These are phyloP conservation scores for Neopestalotiopsis clavispora DNA, from an alignment of 2,329 filamentous ascomycete species.

Conservation along the genomic window DNA sequence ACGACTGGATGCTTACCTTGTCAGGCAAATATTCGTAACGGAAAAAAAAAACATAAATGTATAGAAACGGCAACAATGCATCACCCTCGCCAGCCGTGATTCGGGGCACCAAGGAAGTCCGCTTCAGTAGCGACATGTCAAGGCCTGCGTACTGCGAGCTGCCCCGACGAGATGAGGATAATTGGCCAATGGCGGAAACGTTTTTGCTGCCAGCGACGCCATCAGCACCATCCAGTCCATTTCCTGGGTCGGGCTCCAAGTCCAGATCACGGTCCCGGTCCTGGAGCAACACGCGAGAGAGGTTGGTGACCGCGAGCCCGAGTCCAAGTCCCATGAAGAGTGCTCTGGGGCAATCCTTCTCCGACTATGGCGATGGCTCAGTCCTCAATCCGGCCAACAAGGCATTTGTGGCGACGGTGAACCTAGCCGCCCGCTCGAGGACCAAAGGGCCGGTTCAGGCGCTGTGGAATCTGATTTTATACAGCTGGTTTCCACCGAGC, in stretches of 20 bases:
- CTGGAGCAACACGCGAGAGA: not conserved
- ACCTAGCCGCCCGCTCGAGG: not conserved
- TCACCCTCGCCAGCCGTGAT: not conserved
- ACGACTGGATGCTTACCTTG: not conserved
- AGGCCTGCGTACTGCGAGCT: not conserved
- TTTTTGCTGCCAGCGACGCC: not conserved
- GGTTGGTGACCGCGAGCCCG: not conserved
- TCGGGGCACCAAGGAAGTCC: not conserved
- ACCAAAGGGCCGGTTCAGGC: not conserved
- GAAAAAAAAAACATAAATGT: not conserved
- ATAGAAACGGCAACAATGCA: not conserved
- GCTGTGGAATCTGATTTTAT: not conserved
- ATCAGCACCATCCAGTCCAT: not conserved
- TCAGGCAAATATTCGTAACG: not conserved
- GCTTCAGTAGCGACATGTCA: not conserved
- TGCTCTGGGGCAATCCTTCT: not conserved
- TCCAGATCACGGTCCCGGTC: not conserved
- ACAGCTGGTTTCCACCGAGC: conserved; percentile 2
- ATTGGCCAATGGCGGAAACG: not conserved
- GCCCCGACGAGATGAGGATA: not conserved
- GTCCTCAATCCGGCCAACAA: not conserved
- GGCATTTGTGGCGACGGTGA: not conserved
- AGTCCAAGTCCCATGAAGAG: not conserved
- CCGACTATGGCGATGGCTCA: not conserved
- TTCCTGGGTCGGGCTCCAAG: not conserved